A percentile compares a stretch with the other conserved stretches of the same genome.
phyloP scores from a whole-genome alignment of 1,139 yeast species.

The Kluyveromyces marxianus region DNA sequence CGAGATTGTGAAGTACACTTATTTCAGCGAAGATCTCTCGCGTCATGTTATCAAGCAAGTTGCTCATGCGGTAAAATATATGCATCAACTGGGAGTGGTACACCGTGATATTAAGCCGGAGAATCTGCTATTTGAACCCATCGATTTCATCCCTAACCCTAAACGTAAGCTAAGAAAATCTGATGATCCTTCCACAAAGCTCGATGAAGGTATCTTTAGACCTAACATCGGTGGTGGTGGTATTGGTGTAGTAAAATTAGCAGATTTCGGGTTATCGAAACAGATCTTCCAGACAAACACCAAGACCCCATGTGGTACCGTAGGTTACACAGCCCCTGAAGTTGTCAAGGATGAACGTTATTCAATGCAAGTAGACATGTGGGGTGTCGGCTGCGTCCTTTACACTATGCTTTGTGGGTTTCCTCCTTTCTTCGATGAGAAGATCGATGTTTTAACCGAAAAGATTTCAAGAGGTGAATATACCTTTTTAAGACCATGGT shows the following conservation, averaged over 20 bases:
- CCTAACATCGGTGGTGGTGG: constrained; percentile 86
- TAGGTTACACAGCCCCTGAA: constrained; percentile 91
- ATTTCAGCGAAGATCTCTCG: constrained; percentile 78
- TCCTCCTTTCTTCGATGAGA: constrained; percentile 93
- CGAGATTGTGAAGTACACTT: constrained; percentile 84
- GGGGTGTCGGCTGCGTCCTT: constrained; percentile 92
- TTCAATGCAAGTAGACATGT: constrained; percentile 87
- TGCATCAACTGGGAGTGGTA: constrained; percentile 82
- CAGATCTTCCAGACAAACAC: constrained; percentile 63
- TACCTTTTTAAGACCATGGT: constrained; percentile 86
- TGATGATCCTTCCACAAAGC: constrained; percentile 62
- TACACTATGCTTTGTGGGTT: constrained; percentile 89
- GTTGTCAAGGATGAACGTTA: constrained; percentile 81
- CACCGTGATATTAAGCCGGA: constrained; percentile 97
- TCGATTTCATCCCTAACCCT: constrained; percentile 50
- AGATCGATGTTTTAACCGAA: constrained; percentile 68
- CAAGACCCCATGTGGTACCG: constrained; percentile 86
- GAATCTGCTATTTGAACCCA: constrained; percentile 75
- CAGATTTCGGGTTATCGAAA: constrained; percentile 90
- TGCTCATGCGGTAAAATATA: constrained; percentile 70
- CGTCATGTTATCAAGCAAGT: constrained; percentile 82
- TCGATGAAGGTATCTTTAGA: constrained; percentile 78
- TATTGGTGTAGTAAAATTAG: constrained; percentile 76
- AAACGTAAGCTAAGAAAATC: constrained; percentile 49
- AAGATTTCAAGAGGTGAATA: constrained; percentile 81